Conservation (phyloP, 768 basidiomycete genomes). For the Rubroboletus pulcherrimus region DNA sequence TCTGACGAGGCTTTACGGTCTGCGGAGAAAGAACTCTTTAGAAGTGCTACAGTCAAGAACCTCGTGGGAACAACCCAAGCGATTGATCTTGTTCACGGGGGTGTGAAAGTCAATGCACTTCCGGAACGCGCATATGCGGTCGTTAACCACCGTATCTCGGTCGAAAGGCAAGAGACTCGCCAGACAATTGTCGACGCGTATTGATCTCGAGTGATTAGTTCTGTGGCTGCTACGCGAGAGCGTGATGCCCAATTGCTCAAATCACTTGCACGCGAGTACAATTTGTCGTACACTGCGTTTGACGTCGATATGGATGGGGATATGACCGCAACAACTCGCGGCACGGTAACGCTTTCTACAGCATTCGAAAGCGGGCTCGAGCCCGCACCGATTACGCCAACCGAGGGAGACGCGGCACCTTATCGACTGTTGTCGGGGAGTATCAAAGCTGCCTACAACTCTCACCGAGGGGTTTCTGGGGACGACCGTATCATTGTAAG, state of each 20-base stretch:
- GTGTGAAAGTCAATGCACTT: slow-evolving; percentile 74
- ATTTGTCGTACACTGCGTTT: slow-evolving; percentile 59
- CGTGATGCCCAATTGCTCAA: slow-evolving; percentile 43
- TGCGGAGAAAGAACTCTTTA: slow-evolving; percentile 46
- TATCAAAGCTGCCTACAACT: slow-evolving; percentile 58
- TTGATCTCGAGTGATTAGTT: slow-evolving; percentile 15
- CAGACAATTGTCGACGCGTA: background rate
- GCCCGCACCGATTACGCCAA: slow-evolving; percentile 64
- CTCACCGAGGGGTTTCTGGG: slow-evolving; percentile 40
- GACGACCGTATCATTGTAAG: slow-evolving; percentile 36
- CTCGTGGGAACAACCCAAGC: slow-evolving; percentile 73
- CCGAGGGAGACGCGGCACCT: slow-evolving; percentile 28
- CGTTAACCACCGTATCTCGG: slow-evolving; percentile 69
- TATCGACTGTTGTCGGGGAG: slow-evolving; percentile 58
- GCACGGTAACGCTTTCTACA: slow-evolving; percentile 48
- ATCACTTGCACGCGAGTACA: slow-evolving; percentile 47
- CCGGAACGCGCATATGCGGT: slow-evolving; percentile 70
- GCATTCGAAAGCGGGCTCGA: slow-evolving; percentile 49
- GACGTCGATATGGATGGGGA: slow-evolving; percentile 37
- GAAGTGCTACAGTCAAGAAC: slow-evolving; percentile 40
- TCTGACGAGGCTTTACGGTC: slow-evolving; percentile 50
- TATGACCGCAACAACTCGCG: slow-evolving; percentile 34
- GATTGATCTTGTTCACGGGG: slow-evolving; percentile 64
- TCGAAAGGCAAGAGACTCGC: slow-evolving; percentile 42
- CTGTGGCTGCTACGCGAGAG: slow-evolving; percentile 40